phyloP scores from a whole-genome alignment of 208 protist genomes.

The Herpetomonas tarakana region DNA sequence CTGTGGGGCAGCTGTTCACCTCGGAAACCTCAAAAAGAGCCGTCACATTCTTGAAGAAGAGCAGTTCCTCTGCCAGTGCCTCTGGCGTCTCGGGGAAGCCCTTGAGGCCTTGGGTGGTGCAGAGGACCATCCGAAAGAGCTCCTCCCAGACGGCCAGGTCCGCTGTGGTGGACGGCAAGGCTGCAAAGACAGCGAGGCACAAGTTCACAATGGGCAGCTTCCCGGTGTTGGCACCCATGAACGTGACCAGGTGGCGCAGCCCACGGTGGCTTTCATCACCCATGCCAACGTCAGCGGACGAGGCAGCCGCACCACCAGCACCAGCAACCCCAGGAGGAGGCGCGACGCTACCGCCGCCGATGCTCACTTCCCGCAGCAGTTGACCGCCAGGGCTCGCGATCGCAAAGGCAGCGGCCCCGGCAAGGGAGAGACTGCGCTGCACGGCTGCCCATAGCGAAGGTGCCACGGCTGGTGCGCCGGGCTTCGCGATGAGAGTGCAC shows the following conservation, averaged over 20 bases:
- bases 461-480: slow-evolving; percentile 2
- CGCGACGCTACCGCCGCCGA: slow-evolving; percentile 7
- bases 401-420: slow-evolving; percentile 20
- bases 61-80: background rate
- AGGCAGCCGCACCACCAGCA: background rate
- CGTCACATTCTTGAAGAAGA: background rate
- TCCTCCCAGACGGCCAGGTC: background rate
- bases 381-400: slow-evolving; percentile 13
- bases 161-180: background rate
- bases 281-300: background rate
- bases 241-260: slow-evolving; percentile 23
- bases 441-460: slow-evolving; percentile 12
- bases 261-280: slow-evolving; percentile 13
- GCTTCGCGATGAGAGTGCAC: slow-evolving; percentile 16
- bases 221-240: slow-evolving; percentile 20
- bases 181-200: slow-evolving; percentile 7
- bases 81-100: background rate
- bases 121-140: background rate
- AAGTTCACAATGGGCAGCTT: slow-evolving; percentile 17
- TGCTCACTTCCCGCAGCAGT: slow-evolving; percentile 12
- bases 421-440: slow-evolving; percentile 22
- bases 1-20: slow-evolving; percentile 1
- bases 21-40: background rate
- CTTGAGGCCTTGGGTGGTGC: background rate
- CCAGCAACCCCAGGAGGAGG: slow-evolving; percentile 1